Percentiles rank a stretch among this genome's conserved stretches.
Conservation (phyloP, 129 eudicot species). For the Centrapalus pauciflorus region DNA sequence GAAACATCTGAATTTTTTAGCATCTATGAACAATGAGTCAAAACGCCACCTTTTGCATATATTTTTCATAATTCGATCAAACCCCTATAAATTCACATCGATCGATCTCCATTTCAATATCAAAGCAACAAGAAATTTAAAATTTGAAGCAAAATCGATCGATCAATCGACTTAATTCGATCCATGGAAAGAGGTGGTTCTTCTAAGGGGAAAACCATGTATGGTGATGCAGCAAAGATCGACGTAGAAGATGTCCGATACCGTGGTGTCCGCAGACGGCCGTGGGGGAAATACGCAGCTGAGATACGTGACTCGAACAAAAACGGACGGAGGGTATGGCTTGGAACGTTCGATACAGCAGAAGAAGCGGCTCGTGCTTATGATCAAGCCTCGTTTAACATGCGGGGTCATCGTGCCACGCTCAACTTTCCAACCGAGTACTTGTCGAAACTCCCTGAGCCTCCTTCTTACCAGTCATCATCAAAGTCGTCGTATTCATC, state of each 20-base stretch:
- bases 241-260: constrained; percentile 40
- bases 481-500: constrained; percentile 15
- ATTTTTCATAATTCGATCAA: too few species aligned
- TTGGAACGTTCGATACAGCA: constrained; percentile 81
- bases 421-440: constrained; percentile 77
- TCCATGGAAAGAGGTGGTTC: constrained; percentile 42
- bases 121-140: neutral
- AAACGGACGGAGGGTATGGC: constrained; percentile 77
- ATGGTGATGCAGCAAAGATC: constrained; percentile 23
- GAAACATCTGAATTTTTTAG: constrained; percentile 18
- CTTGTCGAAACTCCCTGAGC: constrained; percentile 46
- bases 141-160: neutral
- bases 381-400: constrained; percentile 61
- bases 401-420: constrained; percentile 74
- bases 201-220: constrained; percentile 39
- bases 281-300: constrained; percentile 90
- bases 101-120: too few species aligned
- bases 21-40: constrained; percentile 9
- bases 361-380: constrained; percentile 85
- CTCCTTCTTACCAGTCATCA: constrained; percentile 32
- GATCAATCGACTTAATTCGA: neutral
- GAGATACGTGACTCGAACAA: constrained; percentile 82
- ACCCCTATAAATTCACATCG: constrained; percentile 11
- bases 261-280: constrained; percentile 80
- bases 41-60: constrained; percentile 16